Evolutionary conservation across 768 basidiomycete genomes (phyloP).

Genomic region (Hygrophorus pudorinus): DNA sequence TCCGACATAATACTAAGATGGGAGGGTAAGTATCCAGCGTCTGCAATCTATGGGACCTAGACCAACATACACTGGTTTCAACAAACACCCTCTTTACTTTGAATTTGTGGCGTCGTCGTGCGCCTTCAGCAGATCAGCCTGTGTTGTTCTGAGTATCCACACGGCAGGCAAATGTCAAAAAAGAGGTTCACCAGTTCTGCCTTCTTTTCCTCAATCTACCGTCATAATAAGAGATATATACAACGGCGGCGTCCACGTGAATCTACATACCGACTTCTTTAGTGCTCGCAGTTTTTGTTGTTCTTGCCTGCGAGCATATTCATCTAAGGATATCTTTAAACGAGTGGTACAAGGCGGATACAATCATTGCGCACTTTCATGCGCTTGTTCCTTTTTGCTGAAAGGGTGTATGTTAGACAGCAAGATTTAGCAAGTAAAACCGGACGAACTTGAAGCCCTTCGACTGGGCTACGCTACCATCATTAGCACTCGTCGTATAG

Average conservation of each 20-base stretch:
- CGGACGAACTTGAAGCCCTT: constrained; percentile 48
- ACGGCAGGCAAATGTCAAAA: no score
- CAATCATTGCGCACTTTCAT: constrained; percentile 29
- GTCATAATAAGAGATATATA: neutral
- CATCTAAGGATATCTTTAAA: constrained; percentile 32
- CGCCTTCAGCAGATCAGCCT: no score
- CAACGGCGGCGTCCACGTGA: neutral
- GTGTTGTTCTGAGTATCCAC: no score
- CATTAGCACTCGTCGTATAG: constrained; percentile 30
- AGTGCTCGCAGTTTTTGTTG: constrained; percentile 50
- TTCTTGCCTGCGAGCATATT: constrained; percentile 55
- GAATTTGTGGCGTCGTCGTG: no score
- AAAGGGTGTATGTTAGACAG: constrained; percentile 14
- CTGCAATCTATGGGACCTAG: no score
- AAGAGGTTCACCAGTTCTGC: constrained; percentile 21
- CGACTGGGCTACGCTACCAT: constrained; percentile 54
- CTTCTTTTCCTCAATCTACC: constrained; percentile 27
- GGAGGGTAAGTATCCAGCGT: no score
- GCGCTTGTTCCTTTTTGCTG: constrained; percentile 68
- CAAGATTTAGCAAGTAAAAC: constrained; percentile 12
- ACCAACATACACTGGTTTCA: no score
- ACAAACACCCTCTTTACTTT: no score
- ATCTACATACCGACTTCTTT: constrained; percentile 36
- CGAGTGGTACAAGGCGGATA: neutral
- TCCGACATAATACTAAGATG: no score